A percentile compares a stretch with the other conserved stretches of the same genome.
These are phyloP conservation scores for Dunaliella primolecta DNA, from an alignment of 139 green algal species.

Conservation along the genomic window DNA sequence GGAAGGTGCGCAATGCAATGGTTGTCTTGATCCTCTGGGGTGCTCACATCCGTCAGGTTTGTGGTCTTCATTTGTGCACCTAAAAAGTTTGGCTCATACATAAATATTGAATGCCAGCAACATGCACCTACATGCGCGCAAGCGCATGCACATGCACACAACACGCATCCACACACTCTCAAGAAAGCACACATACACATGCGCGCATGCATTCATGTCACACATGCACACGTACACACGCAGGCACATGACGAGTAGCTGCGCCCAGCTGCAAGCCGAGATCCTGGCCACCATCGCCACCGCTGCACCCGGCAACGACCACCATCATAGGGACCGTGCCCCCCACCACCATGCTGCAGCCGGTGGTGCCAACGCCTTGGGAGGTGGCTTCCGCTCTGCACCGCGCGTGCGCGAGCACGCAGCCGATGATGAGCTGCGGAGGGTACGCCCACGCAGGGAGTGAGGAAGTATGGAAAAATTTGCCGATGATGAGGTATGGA, in stretches of 20 bases:
- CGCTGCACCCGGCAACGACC: conserved; percentile 1
- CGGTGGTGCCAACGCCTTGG: background rate
- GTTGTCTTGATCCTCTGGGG: too few relatives aligned
- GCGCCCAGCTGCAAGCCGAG: conserved; percentile 84
- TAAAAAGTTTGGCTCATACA: too few relatives aligned
- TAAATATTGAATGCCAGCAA: too few relatives aligned
- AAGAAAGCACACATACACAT: background rate
- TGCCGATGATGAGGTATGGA: too few relatives aligned
- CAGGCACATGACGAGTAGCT: conserved; percentile 84
- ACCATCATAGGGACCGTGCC: background rate
- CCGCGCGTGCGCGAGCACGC: background rate
- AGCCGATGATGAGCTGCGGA: background rate
- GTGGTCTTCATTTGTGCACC: too few relatives aligned
- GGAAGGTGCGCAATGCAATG: too few relatives aligned
- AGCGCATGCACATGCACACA: background rate
- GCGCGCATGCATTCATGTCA: background rate
- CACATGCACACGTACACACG: background rate
- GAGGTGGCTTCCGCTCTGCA: background rate
- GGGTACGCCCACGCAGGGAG: background rate
- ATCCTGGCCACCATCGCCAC: conserved; percentile 51
- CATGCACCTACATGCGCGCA: background rate
- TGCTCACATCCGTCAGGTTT: too few relatives aligned
- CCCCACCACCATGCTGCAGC: background rate
- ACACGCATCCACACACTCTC: too few relatives aligned
- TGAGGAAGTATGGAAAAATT: too few relatives aligned